Evolutionary conservation across 768 basidiomycete genomes (phyloP).

Genomic region (Tylopilus subfusipes): DNA sequence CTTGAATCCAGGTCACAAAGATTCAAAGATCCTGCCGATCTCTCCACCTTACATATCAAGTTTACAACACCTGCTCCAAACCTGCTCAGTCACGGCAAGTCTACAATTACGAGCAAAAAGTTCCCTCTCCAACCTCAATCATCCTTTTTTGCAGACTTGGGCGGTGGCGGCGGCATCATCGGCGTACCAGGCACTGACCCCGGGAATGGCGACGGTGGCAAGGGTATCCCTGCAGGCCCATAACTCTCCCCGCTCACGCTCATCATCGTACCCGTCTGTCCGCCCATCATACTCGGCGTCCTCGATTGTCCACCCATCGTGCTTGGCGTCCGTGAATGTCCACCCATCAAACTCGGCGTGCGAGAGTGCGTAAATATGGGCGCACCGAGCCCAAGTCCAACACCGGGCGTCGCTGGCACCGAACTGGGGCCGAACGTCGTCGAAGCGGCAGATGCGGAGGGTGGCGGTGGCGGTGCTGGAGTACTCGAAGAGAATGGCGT

Average conservation of each 20-base stretch:
- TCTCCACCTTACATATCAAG: too few species aligned
- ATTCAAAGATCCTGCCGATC: neutral
- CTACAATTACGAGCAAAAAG: neutral
- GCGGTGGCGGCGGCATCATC: constrained; percentile 21
- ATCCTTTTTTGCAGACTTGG: constrained; percentile 24
- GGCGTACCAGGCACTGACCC: constrained; percentile 17
- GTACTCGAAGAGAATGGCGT: constrained; percentile 30
- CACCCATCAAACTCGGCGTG: constrained; percentile 17
- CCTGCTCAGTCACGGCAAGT: neutral
- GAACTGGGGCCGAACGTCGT: constrained; percentile 30
- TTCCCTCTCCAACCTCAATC: constrained; percentile 14
- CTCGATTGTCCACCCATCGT: constrained; percentile 16
- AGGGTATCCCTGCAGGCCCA: constrained; percentile 10
- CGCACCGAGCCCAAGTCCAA: constrained; percentile 30
- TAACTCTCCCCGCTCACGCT: constrained; percentile 13
- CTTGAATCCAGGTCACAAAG: neutral
- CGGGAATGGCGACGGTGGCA: constrained; percentile 22
- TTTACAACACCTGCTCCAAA: too few species aligned
- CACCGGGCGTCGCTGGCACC: constrained; percentile 25
- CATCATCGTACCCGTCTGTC: constrained; percentile 2
- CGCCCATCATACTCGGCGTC: neutral
- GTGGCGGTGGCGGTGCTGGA: neutral
- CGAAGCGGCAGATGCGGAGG: too few species aligned
- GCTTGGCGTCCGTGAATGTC: constrained; percentile 20
- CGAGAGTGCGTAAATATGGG: constrained; percentile 18